These are phyloP conservation scores for Aspergillus fumigatus DNA, from an alignment of 2,329 filamentous ascomycete genomes.

Conservation along the genomic window DNA sequence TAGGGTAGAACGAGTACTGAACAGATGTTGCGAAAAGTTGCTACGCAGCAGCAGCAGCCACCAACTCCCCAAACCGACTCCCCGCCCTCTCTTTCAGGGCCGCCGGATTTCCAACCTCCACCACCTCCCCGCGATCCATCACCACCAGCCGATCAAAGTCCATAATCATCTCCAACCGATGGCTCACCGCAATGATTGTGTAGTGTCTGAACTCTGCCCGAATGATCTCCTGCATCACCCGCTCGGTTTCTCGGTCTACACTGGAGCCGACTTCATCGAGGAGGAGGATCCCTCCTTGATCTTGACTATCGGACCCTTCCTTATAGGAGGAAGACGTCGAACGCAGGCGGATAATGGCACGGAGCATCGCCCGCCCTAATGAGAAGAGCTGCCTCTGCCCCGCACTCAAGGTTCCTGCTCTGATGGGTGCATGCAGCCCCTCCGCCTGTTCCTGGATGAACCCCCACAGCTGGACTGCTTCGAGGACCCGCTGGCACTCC, in stretches of 20 bases:
- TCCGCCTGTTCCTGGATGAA: not conserved
- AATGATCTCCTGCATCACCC: slow-evolving; percentile 22
- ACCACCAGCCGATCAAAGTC: slow-evolving; percentile 27
- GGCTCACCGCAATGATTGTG: slow-evolving; percentile 27
- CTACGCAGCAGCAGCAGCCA: not conserved
- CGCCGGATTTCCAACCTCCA: slow-evolving; percentile 14
- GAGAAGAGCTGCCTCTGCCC: slow-evolving; percentile 71
- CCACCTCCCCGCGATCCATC: slow-evolving; percentile 15
- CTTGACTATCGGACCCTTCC: not conserved
- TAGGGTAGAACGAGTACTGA: not conserved
- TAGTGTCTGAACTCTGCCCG: slow-evolving; percentile 19
- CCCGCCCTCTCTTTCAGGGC: slow-evolving; percentile 1
- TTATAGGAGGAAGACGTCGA: not conserved
- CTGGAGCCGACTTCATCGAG: slow-evolving; percentile 24
- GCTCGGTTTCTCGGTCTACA: slow-evolving; percentile 14
- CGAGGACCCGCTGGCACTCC: not conserved
- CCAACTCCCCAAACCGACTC: slow-evolving; percentile 6
- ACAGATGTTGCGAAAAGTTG: not conserved
- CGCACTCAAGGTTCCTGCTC: not conserved
- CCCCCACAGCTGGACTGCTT: not conserved
- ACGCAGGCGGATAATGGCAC: not conserved
- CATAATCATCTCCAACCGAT: slow-evolving; percentile 26
- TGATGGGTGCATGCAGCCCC: not conserved
- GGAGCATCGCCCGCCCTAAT: slow-evolving; percentile 61
- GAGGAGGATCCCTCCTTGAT: slow-evolving; percentile 11